These are phyloP conservation scores for Quercus robur DNA, from an alignment of 306 rosid species.

Conservation along the genomic window DNA sequence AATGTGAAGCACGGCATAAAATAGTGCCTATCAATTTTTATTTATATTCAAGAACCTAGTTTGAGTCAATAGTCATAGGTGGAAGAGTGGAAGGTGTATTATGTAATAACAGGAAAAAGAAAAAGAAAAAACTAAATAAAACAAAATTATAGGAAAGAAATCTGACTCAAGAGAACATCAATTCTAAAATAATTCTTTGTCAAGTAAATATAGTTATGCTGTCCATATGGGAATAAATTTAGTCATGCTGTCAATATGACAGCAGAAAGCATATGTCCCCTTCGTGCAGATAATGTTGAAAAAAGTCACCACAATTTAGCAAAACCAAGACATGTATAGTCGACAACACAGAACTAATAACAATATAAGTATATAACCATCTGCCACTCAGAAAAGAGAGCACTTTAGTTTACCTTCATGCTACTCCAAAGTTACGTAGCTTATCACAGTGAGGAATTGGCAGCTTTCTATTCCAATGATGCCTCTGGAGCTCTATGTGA, in stretches of 20 bases:
- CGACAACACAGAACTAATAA: neutral
- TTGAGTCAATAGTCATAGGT: neutral
- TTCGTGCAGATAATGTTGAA: neutral
- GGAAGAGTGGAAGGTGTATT: neutral
- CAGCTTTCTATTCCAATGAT: slow-evolving; percentile 73
- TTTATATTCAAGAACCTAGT: neutral
- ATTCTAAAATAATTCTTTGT: neutral
- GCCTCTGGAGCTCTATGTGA: slow-evolving; percentile 78
- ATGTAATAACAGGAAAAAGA: no score
- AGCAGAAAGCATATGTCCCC: neutral
- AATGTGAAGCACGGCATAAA: neutral
- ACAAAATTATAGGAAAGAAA: neutral
- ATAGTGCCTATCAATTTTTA: neutral
- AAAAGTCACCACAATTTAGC: neutral
- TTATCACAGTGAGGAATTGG: slow-evolving; percentile 81
- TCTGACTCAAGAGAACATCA: neutral
- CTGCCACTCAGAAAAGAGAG: neutral
- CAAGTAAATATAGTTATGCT: neutral
- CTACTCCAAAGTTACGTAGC: slow-evolving; percentile 47
- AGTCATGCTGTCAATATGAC: neutral
- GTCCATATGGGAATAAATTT: neutral
- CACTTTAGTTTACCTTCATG: slow-evolving; percentile 48
- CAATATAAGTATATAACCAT: neutral
- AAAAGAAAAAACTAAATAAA: neutral
- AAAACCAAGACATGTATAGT: neutral